phyloP scores from a whole-genome alignment of 352 stramenopile genomes.

The Pythium phragmitis region DNA sequence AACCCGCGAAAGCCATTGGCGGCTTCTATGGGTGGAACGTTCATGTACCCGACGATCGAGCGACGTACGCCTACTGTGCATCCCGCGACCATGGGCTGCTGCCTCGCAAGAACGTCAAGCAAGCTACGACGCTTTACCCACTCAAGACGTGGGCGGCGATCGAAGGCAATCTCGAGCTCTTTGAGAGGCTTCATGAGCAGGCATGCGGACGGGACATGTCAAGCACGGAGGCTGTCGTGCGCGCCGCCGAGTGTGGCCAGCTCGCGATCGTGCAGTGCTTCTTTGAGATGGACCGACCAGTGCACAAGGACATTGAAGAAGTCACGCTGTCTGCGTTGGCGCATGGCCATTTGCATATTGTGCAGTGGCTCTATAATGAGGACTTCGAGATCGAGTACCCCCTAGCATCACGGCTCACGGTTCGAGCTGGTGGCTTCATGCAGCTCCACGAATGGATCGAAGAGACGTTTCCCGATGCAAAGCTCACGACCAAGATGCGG shows the following conservation, averaged over 20 bases:
- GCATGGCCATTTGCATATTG: slow-evolving; percentile 17
- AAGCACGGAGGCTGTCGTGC: slow-evolving; percentile 11
- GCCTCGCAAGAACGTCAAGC: slow-evolving; percentile 3
- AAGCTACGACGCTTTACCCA: slow-evolving; percentile 8
- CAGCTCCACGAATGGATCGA: slow-evolving; percentile 6
- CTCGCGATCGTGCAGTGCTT: slow-evolving; percentile 20
- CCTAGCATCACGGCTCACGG: not conserved
- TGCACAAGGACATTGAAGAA: not conserved
- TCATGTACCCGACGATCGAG: not conserved
- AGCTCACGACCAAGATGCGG: not conserved
- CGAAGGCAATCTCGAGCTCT: slow-evolving; percentile 7
- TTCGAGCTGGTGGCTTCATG: not conserved
- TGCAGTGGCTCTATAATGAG: slow-evolving; percentile 14
- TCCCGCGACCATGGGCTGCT: slow-evolving; percentile 12
- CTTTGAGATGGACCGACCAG: slow-evolving; percentile 6
- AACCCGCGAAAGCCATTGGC: slow-evolving; percentile 3
- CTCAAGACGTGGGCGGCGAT: slow-evolving; percentile 16
- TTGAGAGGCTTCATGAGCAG: slow-evolving; percentile 4
- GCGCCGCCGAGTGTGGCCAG: slow-evolving; percentile 19
- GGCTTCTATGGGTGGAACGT: slow-evolving; percentile 19
- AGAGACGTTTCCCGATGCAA: slow-evolving; percentile 5
- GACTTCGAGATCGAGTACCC: slow-evolving; percentile 6
- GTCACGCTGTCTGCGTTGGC: not conserved
- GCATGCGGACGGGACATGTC: not conserved
- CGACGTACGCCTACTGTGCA: slow-evolving; percentile 8